A percentile compares a stretch with the other conserved stretches of the same genome.
These are phyloP conservation scores for Sporothrix globosa DNA, from an alignment of 2,329 filamentous ascomycete species.

Conservation along the genomic window DNA sequence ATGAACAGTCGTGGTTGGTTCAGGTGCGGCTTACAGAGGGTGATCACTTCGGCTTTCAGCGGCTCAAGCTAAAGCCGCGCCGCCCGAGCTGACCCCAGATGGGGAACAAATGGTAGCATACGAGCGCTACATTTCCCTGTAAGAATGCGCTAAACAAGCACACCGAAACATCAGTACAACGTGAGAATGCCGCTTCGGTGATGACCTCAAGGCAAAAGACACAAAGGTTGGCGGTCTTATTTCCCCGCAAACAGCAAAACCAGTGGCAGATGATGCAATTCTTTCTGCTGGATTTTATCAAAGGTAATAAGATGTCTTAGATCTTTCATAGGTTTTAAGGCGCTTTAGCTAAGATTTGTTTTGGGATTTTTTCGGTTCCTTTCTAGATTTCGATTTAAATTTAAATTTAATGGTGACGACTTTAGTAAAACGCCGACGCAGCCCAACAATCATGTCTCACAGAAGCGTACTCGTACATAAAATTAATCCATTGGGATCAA, in stretches of 20 bases:
- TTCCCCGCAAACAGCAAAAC: constrained; percentile 4
- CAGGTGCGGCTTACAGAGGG: not conserved
- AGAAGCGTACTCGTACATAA: too few species aligned
- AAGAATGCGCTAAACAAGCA: not conserved
- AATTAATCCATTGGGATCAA: too few species aligned
- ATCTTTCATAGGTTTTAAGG: not conserved
- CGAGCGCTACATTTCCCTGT: constrained; percentile 17
- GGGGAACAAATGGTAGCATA: not conserved
- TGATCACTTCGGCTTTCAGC: constrained; percentile 25
- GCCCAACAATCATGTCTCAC: too few species aligned
- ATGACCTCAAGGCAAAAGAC: not conserved
- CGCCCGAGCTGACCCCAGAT: constrained; percentile 13
- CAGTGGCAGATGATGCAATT: constrained; percentile 18
- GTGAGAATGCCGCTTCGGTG: not conserved
- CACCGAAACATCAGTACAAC: not conserved
- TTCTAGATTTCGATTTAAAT: too few species aligned
- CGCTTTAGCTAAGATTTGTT: too few species aligned
- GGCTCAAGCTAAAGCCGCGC: constrained; percentile 26
- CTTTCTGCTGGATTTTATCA: not conserved
- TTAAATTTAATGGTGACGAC: too few species aligned
- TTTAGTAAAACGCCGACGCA: too few species aligned
- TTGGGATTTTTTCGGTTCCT: too few species aligned
- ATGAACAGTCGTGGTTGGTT: not conserved
- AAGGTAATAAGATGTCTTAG: not conserved
- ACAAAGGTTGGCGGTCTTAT: not conserved